Evolutionary conservation across 768 basidiomycete species (phyloP), one percentile per base, ranked within the genome.

Genomic region (Saitozyma podzolica): DNA sequence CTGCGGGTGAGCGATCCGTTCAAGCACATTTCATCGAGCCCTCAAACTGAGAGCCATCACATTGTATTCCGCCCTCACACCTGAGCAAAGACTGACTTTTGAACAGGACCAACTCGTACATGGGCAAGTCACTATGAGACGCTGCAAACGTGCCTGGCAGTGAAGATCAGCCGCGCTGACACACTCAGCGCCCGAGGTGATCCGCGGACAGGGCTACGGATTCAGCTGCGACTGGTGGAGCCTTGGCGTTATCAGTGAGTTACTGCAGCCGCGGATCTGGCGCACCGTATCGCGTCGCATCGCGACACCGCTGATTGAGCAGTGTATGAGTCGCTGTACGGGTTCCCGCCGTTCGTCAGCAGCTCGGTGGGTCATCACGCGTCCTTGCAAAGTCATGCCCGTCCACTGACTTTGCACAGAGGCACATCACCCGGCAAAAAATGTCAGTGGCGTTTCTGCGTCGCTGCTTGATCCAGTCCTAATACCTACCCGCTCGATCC

Each of bases 221-320:
- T 94, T 90, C 80, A 90, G 89, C 42, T 95, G 92, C 77, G 95
- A 98, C 76, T 98, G 93, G 93, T 99, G 95, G 95, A 92, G 90
- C 81, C 85, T 97, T 51, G 94, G 93, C 11, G 89, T 96, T 58
- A 97, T 99, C 78, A 90, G 77, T 77, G 55, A 56, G 74, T 13
- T n/a, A 40, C 39, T 29, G 29, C 5, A 29, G 29, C 29, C 29
- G 29, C 29, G 29, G 29, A 5, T 29, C 29, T 29, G 2, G 29
- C 29, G 29, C 2, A 29, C 2, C 5, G 29, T 29, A 29, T 29
- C 29, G 29, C 29, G 29, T 29, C 29, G 29, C 29, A 5, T 29
- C 29, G 13, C 45, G 20, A 29, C 13, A 8, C 9, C 7, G 52
- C 47, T 53, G 17, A 41, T 13, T 4, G 29, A 29, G 9, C 58